A percentile compares a stretch with the other conserved stretches of the same genome.
phyloP scores from a whole-genome alignment of 2,329 filamentous ascomycete species.

The Fusarium sp. region DNA sequence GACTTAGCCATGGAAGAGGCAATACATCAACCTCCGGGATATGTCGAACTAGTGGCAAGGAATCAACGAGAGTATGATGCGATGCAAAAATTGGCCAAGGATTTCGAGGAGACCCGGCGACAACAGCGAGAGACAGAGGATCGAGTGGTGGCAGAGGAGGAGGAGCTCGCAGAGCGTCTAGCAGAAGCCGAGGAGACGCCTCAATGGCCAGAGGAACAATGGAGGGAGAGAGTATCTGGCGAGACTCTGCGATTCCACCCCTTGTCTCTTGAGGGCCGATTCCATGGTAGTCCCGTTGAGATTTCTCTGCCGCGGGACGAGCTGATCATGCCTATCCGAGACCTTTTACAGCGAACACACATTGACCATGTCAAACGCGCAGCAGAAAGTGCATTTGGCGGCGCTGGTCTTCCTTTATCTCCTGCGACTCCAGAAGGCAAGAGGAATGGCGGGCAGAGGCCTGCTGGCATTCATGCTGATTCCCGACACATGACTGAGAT shows the following conservation, averaged over 20 bases:
- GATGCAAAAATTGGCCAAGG: conserved; percentile 67
- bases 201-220: conserved; percentile 50
- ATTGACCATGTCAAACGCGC: conserved; percentile 80
- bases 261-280: conserved; percentile 79
- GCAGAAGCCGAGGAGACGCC: conserved; percentile 44
- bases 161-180: conserved; percentile 48
- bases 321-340: conserved; percentile 76
- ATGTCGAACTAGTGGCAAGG: conserved; percentile 62
- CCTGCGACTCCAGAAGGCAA: conserved; percentile 74
- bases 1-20: conserved; percentile 42
- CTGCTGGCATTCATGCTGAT: conserved; percentile 72
- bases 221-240: conserved; percentile 49
- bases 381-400: conserved; percentile 82
- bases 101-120: conserved; percentile 63
- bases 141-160: conserved; percentile 49
- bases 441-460: conserved; percentile 70
- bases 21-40: conserved; percentile 50
- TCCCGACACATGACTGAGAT: conserved; percentile 79
- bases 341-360: conserved; percentile 75
- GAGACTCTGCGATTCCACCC: conserved; percentile 73
- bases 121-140: conserved; percentile 48
- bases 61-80: conserved; percentile 67
- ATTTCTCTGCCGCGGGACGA: conserved; percentile 78
- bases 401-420: conserved; percentile 79
- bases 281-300: conserved; percentile 78